Base-by-base conservation (phyloP, 1,284 basidiomycete genomes). In the Inonotus hispidus region DNA sequence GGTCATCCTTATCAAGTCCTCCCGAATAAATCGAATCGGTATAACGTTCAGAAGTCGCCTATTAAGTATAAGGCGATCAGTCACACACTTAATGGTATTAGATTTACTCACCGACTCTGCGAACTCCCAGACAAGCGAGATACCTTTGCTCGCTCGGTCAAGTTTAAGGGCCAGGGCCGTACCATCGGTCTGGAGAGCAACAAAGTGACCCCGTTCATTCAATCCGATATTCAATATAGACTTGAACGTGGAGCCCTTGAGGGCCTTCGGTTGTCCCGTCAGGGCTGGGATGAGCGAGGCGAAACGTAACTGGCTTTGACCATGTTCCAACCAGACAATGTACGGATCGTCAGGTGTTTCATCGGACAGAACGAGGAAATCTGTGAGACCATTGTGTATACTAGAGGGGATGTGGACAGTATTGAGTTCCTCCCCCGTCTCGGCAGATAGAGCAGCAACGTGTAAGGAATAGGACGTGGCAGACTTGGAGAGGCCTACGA, bases 401-500 rank as follows among this genome's bases (percentile, higher is more conserved):
- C 71, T 79, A 0, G 86, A 86, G 4, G 85, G 82, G 38, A 93
- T 74, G 64, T 82, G 77, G 0, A 72, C 75, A 56, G 73, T 79
- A 2, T 77, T 69, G 47, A 89, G 68, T 25, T 84, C 66, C 43
- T 79, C 74, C 1, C 90, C 90, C 1, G 80, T 83, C 2, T 72
- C 61, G 0, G 85, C 71, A 56, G 82, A 77, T 14, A 92, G 71
- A 1, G 83, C 74, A 14, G 83, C 82, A 64, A 90, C 75, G 62
- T 90, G 82, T 1, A 94, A 71, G 11, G 84, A 88, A 67, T 85
- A 84, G 0, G 84, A 82, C 1, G 78, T 74, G 62, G 82, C 73
- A 0, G 84, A 84, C 65, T 85, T 87, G 1, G 84, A 77, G 29
- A 91, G 74, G 0, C 89, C 90, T 21, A 91, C 71, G n/a, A 83